These are phyloP conservation scores for Skeletonema menzelii DNA, from an alignment of 108 stramenopile species.

Conservation along the genomic window DNA sequence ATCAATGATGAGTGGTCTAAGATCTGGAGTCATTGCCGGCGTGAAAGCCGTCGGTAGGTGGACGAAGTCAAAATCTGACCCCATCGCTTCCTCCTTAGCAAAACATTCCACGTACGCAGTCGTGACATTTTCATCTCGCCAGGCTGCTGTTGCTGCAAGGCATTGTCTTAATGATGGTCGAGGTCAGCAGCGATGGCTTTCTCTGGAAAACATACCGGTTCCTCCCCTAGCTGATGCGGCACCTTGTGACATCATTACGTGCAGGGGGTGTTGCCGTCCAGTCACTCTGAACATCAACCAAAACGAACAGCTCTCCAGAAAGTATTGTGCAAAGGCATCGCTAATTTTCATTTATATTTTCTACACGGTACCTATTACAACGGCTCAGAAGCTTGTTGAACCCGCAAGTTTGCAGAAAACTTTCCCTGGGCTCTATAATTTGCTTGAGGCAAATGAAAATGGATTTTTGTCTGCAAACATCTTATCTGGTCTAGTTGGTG, in stretches of 20 bases:
- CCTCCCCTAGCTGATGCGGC: conserved; percentile 89
- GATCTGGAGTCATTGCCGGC: conserved; percentile 10
- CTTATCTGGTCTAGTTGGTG: conserved; percentile 66
- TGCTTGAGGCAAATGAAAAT: conserved; percentile 12
- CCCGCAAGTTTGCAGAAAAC: conserved; percentile 44
- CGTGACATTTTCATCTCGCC: conserved; percentile 86
- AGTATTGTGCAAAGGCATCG: conserved; percentile 49
- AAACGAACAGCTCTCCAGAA: conserved; percentile 68
- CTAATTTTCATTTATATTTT: conserved; percentile 70
- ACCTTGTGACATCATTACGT: conserved; percentile 63
- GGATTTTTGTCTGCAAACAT: conserved; percentile 45
- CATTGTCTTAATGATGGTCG: conserved; percentile 83
- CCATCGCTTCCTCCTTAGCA: conserved; percentile 41
- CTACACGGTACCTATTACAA: conserved; percentile 62
- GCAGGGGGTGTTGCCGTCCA: conserved; percentile 87
- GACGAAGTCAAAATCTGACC: conserved; percentile 37
- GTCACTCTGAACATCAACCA: conserved; percentile 80
- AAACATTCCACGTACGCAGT: conserved; percentile 84
- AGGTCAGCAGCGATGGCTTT: conserved; percentile 72
- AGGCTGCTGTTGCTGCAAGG: conserved; percentile 86
- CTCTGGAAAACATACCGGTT: conserved; percentile 60
- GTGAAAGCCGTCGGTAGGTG: conserved; percentile 35
- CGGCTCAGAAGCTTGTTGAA: conserved; percentile 43
- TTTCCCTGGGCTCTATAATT: conserved; percentile 53
- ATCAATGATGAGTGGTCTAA: conserved; percentile 2